phyloP scores from a whole-genome alignment of 2,329 filamentous ascomycete species.

The Blastomyces gilchristii region DNA sequence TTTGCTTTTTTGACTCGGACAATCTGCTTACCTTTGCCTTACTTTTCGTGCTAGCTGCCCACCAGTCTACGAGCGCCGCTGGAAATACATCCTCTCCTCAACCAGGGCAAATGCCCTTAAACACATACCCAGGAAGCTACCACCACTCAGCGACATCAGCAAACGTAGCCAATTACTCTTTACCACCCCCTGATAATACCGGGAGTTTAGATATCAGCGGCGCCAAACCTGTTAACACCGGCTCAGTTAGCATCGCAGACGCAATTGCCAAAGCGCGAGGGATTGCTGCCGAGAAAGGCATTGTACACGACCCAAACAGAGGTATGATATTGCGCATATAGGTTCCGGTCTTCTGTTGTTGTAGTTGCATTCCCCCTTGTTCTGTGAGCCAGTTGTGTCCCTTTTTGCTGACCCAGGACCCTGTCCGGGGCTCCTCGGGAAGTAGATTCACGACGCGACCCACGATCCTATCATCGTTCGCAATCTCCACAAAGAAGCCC shows the following conservation, averaged over 20 bases:
- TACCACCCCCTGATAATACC: constrained; percentile 40
- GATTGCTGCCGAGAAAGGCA: constrained; percentile 68
- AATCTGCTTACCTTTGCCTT: background rate
- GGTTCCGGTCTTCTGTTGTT: background rate
- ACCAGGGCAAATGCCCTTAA: constrained; percentile 28
- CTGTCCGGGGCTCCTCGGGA: constrained; percentile 9
- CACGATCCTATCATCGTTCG: constrained; percentile 45
- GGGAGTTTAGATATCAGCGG: constrained; percentile 71
- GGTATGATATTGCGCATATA: constrained; percentile 16
- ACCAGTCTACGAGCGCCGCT: constrained; percentile 40
- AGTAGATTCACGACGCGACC: constrained; percentile 34
- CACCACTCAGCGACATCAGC: constrained; percentile 32
- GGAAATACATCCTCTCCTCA: constrained; percentile 29
- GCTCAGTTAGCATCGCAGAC: constrained; percentile 73
- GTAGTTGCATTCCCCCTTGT: background rate
- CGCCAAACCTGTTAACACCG: constrained; percentile 68
- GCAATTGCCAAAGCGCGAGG: constrained; percentile 76
- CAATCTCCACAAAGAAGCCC: constrained; percentile 56
- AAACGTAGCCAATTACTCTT: constrained; percentile 33
- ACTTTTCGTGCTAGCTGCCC: constrained; percentile 36
- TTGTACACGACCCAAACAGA: constrained; percentile 40
- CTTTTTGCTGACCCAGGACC: background rate
- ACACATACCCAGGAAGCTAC: constrained; percentile 35
- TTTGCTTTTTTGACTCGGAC: background rate
- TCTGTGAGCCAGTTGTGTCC: background rate